Evolutionary conservation across 2,329 filamentous ascomycete species (phyloP), one percentile per base, ranked within the genome.

Genomic region (Akanthomyces lecanii): DNA sequence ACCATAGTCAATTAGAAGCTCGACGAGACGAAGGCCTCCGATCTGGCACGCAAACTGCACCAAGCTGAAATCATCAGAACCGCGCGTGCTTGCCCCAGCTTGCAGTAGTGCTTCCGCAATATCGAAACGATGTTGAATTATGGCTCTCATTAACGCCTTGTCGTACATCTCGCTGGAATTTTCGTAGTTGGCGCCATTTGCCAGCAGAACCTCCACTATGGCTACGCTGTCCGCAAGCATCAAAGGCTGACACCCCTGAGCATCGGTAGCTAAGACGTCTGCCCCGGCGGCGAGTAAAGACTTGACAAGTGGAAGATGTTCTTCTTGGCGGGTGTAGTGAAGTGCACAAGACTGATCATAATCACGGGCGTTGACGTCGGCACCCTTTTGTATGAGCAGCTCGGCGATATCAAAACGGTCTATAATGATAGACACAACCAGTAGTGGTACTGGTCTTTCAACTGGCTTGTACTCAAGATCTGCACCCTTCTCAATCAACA

Each of bases 281-380:
- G 53, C 53, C 12, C 53, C 53, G 16, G 57, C 44, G 47, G 44
- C 48, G n/a, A 50, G 33, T 7, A 60, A 23, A 5, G 4, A 11
- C n/a, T 51, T 42, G n/a, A 16, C 33, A 25, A 60, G 28, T n/a
- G 36, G 8, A 21, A 44, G 18, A 36, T 56, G 36, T 12, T 45
- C 14, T 2, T 56, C 12, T 30, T 3, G 16, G 21, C 53, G 3
- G 2, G 38, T 14, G 3, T 18, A n/a, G 18, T 56, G 53, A 5
- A 56, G 38, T 6, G 38, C 53, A 5, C 8, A 18, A 11, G 12
- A 12, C 8, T n/a, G 28, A 2, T 14, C 12, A 5, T 7, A 18
- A 14, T 12, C 16, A 3, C 30, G 25, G 5, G 28, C 53, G 30
- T 57, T 54, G 54, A 63, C 61, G 40, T 63, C 28, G 28, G 61